Evolutionary conservation across 768 basidiomycete genomes (phyloP).

Genomic region (Saitozyma podzolica): DNA sequence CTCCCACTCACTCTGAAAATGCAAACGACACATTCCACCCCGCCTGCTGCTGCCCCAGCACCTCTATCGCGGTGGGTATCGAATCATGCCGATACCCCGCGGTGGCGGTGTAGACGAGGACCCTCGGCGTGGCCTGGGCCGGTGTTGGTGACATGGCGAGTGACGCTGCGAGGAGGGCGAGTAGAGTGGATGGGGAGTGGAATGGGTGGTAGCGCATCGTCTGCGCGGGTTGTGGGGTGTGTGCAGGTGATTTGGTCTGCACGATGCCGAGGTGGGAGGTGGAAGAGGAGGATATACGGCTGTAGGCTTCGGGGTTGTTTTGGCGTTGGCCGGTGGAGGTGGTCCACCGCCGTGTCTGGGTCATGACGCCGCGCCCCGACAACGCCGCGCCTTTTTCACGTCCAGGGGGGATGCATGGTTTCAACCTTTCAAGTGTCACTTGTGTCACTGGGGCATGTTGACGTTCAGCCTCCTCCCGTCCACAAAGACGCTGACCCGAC

Average conservation of each 20-base stretch:
- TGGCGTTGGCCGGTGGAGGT: no score
- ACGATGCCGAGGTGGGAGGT: no score
- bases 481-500: no score
- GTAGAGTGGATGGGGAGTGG: not conserved
- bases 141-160: not conserved
- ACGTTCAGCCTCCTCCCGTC: no score
- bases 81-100: conserved; percentile 69
- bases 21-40: conserved; percentile 62
- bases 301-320: no score
- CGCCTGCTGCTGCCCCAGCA: conserved; percentile 58
- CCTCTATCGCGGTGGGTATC: conserved; percentile 68
- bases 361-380: no score
- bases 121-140: conserved; percentile 23
- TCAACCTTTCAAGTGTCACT: no score
- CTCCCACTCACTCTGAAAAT: conserved; percentile 59
- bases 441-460: no score
- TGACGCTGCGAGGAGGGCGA: not conserved
- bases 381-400: no score
- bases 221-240: not conserved
- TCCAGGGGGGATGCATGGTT: no score
- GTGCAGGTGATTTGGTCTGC: not conserved
- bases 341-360: no score
- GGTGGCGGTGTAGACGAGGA: conserved; percentile 68
- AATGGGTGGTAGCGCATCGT: not conserved
- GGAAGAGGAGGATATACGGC: no score